Base-by-base conservation (phyloP, 2,329 filamentous ascomycete species). In the Periconia macrospinosa region DNA sequence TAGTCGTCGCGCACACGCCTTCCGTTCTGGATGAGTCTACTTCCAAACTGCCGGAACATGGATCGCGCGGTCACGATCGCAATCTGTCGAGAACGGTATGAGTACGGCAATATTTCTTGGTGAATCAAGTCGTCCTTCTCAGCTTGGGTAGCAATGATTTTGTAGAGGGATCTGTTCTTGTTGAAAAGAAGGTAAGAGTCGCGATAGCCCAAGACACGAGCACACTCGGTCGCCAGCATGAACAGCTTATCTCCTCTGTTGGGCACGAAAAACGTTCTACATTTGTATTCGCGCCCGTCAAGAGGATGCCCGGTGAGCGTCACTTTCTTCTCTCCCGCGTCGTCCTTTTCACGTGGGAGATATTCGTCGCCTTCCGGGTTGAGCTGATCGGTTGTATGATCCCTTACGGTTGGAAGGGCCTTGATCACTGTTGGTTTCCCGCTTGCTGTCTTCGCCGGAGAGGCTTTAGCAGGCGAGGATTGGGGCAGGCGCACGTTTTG, bases 141-240 rank as follows among this genome's bases (percentile, higher is more conserved):
- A 27, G 88, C 81, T 72, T 97, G 93, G 57, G 89, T 95, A 53
- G 93, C 93, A 66, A 99, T 99, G 69, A 99, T 99, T 77, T 99
- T 99, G 81, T 85, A 96, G 9, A 99, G 80, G 2, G 94, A 97
- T 61, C 93, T 84, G 74, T 99, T 97, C 79, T 97, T 97, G 83
- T 97, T 97, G 80, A 99, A 99, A 15, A 99, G 80, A 35, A 99
- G 81, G 73, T 99, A 99, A n/a, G 92, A 97, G 74, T 99, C 94
- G 56, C 94, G 85, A 73, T 99, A 99, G 45, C 92, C 90, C 19
- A 97, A 81, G 3, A 97, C 92, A 61, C 94, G 86, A 20, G 94
- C 94, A 71, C 94, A 97, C 76, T 99, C 94, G 15, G 94, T 99
- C 35, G 94, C 94, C 49, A 99, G 85, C 94, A 99, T 99, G 77